Base-by-base conservation (phyloP, 2,329 filamentous ascomycete species). In the Aureobasidium sp. region DNA sequence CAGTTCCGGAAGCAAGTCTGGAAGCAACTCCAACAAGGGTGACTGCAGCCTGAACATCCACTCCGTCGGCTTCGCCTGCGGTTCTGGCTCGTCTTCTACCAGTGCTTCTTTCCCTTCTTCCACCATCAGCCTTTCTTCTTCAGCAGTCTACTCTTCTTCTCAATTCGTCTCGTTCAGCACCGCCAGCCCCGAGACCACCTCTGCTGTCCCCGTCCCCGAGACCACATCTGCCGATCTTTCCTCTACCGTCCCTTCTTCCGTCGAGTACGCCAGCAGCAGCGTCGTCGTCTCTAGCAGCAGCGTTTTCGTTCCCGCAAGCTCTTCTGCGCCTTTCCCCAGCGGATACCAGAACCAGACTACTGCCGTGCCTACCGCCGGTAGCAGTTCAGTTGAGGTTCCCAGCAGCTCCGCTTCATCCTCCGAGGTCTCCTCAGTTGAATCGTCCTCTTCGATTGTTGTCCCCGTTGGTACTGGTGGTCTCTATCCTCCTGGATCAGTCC, bases 61-160 rank as follows among this genome's bases (percentile, higher is more conserved):
- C 72, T 78, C 77, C 66, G 81, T 94, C 62, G 78, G 75, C 61
- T 94, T 91, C 71, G 80, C 90, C 73, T 94, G 88, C 73, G 72
- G 62, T 45, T 69, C 64, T 56, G 56, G 57, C 60, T 54, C 44
- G 29, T 34, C 49, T 27, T 41, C 49, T n/a, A 52, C 38, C 16
- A 29, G 29, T 12, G 17, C 39, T 3, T 50, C 47, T 22, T 10
- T 50, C 14, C 47, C 48, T 22, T 25, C 48, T 8, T 19, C 48
- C 17, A 17, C 12, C 47, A n/a, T 32, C 24, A 30, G n/a, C 10
- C 35, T 25, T 4, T 50, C 35, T 29, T 52, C 38, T 16, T 40
- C 35, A 6, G 45, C 45, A 12, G 47, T 50, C 47, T 39, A 40
- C 47, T 32, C 24, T 17, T 51, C 48, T 57, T 42, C 53, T 10